A percentile compares a stretch with the other conserved stretches of the same genome.
phyloP scores from a whole-genome alignment of 2,329 filamentous ascomycete species.

The Tolypocladium ophioglossoides region DNA sequence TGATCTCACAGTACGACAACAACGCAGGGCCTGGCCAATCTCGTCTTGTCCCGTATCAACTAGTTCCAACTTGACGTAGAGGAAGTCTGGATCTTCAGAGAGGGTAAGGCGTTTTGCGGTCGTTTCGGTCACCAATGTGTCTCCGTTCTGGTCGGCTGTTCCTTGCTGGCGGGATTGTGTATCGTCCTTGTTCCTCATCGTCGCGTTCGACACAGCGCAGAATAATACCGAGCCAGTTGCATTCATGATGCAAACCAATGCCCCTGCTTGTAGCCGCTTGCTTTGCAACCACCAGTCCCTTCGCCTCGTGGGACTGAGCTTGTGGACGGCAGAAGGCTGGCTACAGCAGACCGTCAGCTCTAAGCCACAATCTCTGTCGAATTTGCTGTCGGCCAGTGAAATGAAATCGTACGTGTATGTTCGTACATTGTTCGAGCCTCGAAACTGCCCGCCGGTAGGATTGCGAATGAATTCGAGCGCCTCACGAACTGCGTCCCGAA shows the following conservation, averaged over 20 bases:
- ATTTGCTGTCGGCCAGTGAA: slow-evolving; percentile 16
- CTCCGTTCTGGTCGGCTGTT: background rate
- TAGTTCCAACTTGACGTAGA: slow-evolving; percentile 21
- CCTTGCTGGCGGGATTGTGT: slow-evolving; percentile 10
- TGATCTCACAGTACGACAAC: slow-evolving; percentile 13
- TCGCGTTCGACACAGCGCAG: slow-evolving; percentile 23
- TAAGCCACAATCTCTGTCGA: slow-evolving; percentile 29
- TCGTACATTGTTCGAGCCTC: slow-evolving; percentile 14
- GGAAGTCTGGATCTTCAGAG: slow-evolving; percentile 15
- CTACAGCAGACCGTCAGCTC: slow-evolving; percentile 32
- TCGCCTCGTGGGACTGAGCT: slow-evolving; percentile 17
- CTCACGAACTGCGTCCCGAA: slow-evolving; percentile 35
- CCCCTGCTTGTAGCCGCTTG: slow-evolving; percentile 36
- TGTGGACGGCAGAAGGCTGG: slow-evolving; percentile 26
- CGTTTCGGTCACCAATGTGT: slow-evolving; percentile 6
- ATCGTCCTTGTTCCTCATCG: slow-evolving; percentile 7
- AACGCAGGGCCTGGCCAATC: slow-evolving; percentile 15
- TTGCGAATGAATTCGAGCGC: slow-evolving; percentile 23
- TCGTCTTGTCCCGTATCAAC: slow-evolving; percentile 11
- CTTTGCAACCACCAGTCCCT: slow-evolving; percentile 39
- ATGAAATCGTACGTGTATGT: slow-evolving; percentile 16
- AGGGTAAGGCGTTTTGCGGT: slow-evolving; percentile 13
- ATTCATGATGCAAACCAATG: slow-evolving; percentile 38
- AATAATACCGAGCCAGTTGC: slow-evolving; percentile 27
- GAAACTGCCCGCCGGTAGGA: background rate